Evolutionary conservation across 192 early-diverging fungal species (phyloP), one percentile per base, ranked within the genome.

Genomic region (Coemansia sp.): DNA sequence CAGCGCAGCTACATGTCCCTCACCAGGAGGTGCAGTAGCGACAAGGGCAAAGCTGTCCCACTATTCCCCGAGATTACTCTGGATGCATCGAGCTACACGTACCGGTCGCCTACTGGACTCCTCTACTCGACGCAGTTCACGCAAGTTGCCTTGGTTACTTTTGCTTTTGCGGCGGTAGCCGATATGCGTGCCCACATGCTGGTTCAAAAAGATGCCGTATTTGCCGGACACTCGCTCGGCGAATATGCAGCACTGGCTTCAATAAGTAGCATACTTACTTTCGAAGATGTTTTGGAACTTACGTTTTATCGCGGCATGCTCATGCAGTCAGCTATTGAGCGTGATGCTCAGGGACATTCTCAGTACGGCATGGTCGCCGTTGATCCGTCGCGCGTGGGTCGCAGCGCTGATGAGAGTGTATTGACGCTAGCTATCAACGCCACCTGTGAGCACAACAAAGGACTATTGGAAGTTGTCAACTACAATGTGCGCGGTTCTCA

Each of bases 311-410:
- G 95, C 75, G 95, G 95, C 70, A 90, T 95, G 90, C 92, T 94
- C 10, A 98, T 98, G 95, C 95, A 98, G 85, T 86, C 89, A 29
- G 93, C 94, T 29, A 93, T 96, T 6, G 85, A 85, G 59, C 91
- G 94, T 65, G 93, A 95, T 63, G 68, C 70, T 2, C 65, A 84
- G 15, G 94, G 93, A 38, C 87, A 89, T 32, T 96, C 95, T 61
- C 88, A 94, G 79, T 98, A 93, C 77, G 94, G 92, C 74, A 98
- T 98, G 95, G 90, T 89, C 74, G 93, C 95, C 60, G 91, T 96
- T 39, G 95, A 94, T 79, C 95, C 94, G 44, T 85, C 88, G 48
- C 90, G 92, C 72, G 90, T 96, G 32, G 85, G 89, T 32, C 81
- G 68, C 15, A 87, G 88, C 50, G 92, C 93, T 48, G 72, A 86